Evolutionary conservation across 139 green algal genomes (phyloP), one percentile per base, ranked within the genome.

Genomic region (Eudorina sp.): DNA sequence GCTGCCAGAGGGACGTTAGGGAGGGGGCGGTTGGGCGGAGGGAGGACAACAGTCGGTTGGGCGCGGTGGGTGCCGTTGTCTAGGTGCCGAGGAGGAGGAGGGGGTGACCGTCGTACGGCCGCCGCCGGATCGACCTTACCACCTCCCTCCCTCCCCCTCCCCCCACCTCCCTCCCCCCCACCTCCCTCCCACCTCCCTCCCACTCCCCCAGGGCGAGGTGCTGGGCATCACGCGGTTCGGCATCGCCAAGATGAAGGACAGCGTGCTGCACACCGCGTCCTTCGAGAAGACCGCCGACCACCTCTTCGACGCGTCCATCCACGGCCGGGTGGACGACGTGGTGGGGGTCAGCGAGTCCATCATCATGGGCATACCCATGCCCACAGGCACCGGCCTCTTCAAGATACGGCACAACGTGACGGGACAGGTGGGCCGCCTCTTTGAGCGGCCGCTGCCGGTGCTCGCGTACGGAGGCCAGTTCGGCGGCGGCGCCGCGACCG

Each of bases 231-330:
- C 97, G 1, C 96, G 98, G 34, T 99, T 99, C 85, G 98, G 98
- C 86, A 99, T 99, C 55, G 97, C 97, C 48, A 99, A 99, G 92
- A 99, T 99, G 98, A 99, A 99, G 94, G 98, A 99, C 91, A 97
- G 90, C 58, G 98, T 99, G 81, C 95, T 99, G 66, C 99, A 99
- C 96, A 97, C 99, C 53, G 98, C 98, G 9, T 97, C 93, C 25
- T 99, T 99, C 94, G 98, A 99, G 92, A 99, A 99, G 93, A 99
- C 98, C 6, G 97, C 97, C 0, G 98, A 99, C 93, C 98, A 99
- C 92, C 93, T 99, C 53, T 99, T 99, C 84, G 97, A 99, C 58
- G 98, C 98, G 2, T 97, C 98, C 6, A 93, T 99, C 77, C 94
- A 97, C 84, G 95, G 96, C 48, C 90, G 94, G 18, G 89, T 85